Percentiles rank a stretch among this genome's conserved stretches.
phyloP scores from a whole-genome alignment of 169 alveolate species.

The Cryptosporidium sp. region DNA sequence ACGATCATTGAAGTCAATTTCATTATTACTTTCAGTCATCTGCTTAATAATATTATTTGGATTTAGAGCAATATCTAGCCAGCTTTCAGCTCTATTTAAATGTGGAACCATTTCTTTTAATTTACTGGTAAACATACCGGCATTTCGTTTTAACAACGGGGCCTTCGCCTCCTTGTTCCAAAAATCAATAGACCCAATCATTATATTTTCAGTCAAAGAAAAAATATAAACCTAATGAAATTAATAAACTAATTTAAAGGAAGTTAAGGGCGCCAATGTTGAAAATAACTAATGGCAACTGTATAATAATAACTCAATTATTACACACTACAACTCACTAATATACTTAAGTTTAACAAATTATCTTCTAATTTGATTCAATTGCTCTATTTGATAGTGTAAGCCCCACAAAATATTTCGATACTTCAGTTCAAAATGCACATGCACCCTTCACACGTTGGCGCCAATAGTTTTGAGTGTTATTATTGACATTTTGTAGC shows the following conservation, averaged over 20 bases:
- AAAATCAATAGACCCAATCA: slow-evolving; percentile 76
- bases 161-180: slow-evolving; percentile 81
- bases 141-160: slow-evolving; percentile 79
- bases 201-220: slow-evolving; percentile 17
- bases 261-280: neutral
- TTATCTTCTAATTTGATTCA: neutral
- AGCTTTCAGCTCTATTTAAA: slow-evolving; percentile 67
- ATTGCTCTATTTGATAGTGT: neutral
- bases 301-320: neutral
- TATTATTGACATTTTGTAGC: neutral
- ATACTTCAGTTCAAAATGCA: slow-evolving; percentile 43
- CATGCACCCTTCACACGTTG: slow-evolving; percentile 74
- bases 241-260: no score
- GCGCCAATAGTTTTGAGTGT: slow-evolving; percentile 22
- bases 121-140: slow-evolving; percentile 49
- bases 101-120: slow-evolving; percentile 58
- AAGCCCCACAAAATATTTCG: slow-evolving; percentile 8
- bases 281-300: neutral
- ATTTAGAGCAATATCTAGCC: slow-evolving; percentile 74
- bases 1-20: neutral
- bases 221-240: neutral
- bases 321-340: neutral
- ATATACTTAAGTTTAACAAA: neutral
- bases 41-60: neutral
- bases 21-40: neutral